Base-by-base conservation (phyloP, 441 rosid genomes). In the Jatropha multifida region DNA sequence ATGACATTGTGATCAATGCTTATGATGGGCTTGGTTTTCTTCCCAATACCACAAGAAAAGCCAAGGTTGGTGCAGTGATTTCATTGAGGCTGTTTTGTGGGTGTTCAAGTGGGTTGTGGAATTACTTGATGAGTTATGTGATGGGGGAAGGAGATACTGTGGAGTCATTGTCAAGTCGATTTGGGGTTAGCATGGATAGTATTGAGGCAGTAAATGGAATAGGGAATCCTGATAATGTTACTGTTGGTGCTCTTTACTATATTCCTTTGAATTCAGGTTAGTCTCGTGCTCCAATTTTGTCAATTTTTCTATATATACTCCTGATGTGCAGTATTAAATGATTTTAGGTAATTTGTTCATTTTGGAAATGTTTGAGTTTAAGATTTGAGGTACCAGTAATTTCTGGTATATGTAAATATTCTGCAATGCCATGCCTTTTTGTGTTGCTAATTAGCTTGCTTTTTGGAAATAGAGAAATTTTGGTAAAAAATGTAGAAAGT, bases 71-170 rank as follows among this genome's bases (percentile, higher is more conserved):
- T 23, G 84, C 89, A 1, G 97, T 95, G n/a, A 94, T 95, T 69
- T 90, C 93, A 0, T 78, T 92, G 87, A 83, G 96, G 88, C 79
- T 95, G 85, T 89, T 90, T 42, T 95, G 99, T 81, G 97, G 98
- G 32, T 95, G 99, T 77, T 95, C 99, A 7, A 93, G 92, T 84
- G 95, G 97, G 79, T 72, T 92, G 78, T 95, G 98, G 99, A 95
- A 93, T 84, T 95, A 95, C 76, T 88, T 95, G 81, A 83, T 93
- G 99, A 95, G 98, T 78, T 95, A 95, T 78, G 92, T 95, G 78
- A 72, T 93, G 72, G 84, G 51, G 78, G 93, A 86, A 69, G 97
- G 91, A 65, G 99, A 95, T 69, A 87, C 92, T 56, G 83, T 96
- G 79, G 93, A 90, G 72, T 92, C 97, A 7, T 81, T 95, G 80